These are phyloP conservation scores for Myxozyma nipponensis DNA, from an alignment of 805 yeast genomes.

Conservation along the genomic window DNA sequence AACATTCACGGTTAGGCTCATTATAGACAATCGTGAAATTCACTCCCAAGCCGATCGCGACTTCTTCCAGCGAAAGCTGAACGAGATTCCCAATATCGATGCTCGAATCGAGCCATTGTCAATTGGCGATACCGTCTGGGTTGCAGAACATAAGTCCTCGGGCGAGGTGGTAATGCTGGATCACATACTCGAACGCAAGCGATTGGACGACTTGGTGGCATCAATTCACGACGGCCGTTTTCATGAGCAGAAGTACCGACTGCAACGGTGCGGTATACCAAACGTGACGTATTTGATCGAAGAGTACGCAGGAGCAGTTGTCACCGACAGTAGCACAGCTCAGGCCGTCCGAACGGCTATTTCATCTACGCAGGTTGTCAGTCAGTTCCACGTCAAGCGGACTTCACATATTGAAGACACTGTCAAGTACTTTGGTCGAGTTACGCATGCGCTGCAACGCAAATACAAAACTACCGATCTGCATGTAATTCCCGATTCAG, in stretches of 20 bases:
- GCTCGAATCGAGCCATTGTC: conserved; percentile 57
- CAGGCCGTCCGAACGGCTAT: conserved; percentile 75
- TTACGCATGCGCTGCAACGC: conserved; percentile 46
- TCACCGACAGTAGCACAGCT: conserved; percentile 37
- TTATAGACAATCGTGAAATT: conserved; percentile 81
- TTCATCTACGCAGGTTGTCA: conserved; percentile 61
- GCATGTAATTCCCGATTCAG: conserved; percentile 41
- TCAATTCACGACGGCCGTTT: conserved; percentile 88
- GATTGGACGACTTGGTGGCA: conserved; percentile 76
- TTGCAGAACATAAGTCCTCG: conserved; percentile 62
- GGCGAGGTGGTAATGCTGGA: conserved; percentile 67
- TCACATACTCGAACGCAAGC: conserved; percentile 83
- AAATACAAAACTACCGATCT: conserved; percentile 40
- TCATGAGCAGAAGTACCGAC: conserved; percentile 77
- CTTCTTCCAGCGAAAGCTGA: conserved; percentile 58
- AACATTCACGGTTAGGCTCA: conserved; percentile 54
- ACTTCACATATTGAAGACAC: conserved; percentile 75
- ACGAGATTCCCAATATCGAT: conserved; percentile 44
- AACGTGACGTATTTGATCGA: conserved; percentile 77
- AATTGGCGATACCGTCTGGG: conserved; percentile 88
- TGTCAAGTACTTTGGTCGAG: conserved; percentile 50
- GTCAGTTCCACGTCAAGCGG: conserved; percentile 62
- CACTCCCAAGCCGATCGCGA: conserved; percentile 64
- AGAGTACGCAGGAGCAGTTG: conserved; percentile 48
- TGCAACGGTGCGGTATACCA: conserved; percentile 62